Evolutionary conservation across 2,329 filamentous ascomycete species (phyloP).

Genomic region (Aureobasidium sp.): DNA sequence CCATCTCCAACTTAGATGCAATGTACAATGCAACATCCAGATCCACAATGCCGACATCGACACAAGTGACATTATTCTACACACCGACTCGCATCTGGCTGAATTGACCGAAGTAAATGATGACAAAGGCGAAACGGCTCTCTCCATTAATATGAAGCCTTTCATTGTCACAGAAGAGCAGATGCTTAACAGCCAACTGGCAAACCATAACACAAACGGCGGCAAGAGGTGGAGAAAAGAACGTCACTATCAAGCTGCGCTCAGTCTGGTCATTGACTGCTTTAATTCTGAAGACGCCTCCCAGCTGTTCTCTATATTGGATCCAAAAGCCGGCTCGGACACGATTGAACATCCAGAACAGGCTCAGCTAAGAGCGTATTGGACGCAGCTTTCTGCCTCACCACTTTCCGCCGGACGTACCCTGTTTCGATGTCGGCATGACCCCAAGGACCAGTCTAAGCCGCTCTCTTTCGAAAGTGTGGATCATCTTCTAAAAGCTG

Average conservation of each 20-base stretch:
- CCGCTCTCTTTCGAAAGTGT: constrained; percentile 15
- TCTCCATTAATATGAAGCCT: constrained; percentile 21
- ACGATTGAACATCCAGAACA: constrained; percentile 16
- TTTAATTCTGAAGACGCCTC: constrained; percentile 23
- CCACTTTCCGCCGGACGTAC: constrained; percentile 12
- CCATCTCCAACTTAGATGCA: not conserved
- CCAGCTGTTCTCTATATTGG: constrained; percentile 23
- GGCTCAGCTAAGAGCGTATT: constrained; percentile 21
- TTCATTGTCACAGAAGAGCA: constrained; percentile 15
- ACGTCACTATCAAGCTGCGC: constrained; percentile 18
- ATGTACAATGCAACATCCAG: not conserved
- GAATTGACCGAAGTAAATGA: constrained; percentile 14
- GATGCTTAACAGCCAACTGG: constrained; percentile 13
- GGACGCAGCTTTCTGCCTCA: constrained; percentile 25
- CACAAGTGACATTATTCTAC: not conserved
- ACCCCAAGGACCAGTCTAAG: not conserved
- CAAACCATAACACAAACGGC: constrained; percentile 18
- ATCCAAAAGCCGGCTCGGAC: constrained; percentile 14
- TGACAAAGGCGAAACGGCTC: constrained; percentile 17
- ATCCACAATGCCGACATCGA: not conserved
- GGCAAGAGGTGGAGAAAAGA: constrained; percentile 15
- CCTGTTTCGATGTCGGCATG: constrained; percentile 19
- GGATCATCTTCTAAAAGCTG: constrained; percentile 2
- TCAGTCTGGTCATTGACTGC: constrained; percentile 23
- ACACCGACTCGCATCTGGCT: not conserved